phyloP scores from a whole-genome alignment of 2,329 filamentous ascomycete species.

The Juglanconis juglandina region DNA sequence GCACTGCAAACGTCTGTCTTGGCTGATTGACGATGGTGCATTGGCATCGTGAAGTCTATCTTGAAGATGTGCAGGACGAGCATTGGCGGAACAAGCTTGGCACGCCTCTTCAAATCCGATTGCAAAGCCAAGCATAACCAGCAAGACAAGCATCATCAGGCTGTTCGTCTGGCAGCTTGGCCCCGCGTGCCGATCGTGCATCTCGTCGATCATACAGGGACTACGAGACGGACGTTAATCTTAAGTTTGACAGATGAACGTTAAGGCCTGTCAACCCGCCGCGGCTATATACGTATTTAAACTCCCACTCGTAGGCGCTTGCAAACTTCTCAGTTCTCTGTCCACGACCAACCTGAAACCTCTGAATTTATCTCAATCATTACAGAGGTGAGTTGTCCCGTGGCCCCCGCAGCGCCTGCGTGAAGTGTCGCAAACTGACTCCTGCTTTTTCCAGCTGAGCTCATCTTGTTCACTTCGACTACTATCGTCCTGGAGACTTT shows the following conservation, averaged over 20 bases:
- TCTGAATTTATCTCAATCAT: constrained; percentile 1
- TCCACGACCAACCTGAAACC: not conserved
- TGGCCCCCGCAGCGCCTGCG: no score
- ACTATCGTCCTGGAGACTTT: constrained; percentile 4
- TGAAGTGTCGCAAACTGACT: not conserved
- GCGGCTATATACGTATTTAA: constrained; percentile 1
- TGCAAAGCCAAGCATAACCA: not conserved
- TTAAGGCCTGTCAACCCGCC: not conserved
- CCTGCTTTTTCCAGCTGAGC: constrained; percentile 1
- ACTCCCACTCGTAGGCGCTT: not conserved
- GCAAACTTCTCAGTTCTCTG: not conserved
- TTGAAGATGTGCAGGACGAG: not conserved
- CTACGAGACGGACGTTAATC: not conserved
- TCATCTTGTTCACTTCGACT: constrained; percentile 7
- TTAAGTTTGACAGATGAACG: not conserved
- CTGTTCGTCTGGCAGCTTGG: not conserved
- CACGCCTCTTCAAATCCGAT: not conserved
- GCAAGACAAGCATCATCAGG: not conserved
- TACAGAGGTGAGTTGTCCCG: constrained; percentile 2
- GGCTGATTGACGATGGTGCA: not conserved
- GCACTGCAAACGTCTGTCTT: not conserved
- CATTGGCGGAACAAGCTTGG: not conserved
- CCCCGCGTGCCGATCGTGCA: not conserved
- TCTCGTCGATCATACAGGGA: constrained; percentile 11
- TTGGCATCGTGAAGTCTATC: not conserved